Evolutionary conservation across 768 basidiomycete genomes (phyloP), one percentile per base, ranked within the genome.

Genomic region (Mycena maculata): DNA sequence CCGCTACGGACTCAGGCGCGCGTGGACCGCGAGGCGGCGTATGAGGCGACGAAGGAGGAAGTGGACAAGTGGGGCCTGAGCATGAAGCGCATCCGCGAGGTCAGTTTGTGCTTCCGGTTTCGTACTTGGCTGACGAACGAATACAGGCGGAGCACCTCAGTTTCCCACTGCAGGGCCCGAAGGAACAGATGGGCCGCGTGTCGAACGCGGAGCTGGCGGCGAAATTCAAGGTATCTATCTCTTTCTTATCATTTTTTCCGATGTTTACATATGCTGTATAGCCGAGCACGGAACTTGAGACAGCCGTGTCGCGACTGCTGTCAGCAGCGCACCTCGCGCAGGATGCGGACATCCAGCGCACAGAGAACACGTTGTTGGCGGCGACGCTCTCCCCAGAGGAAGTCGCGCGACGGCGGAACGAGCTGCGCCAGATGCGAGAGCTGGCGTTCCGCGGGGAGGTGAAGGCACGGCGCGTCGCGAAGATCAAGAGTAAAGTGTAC

Each of bases 401-500:
- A 74, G 92, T 98, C 42, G 88, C 89, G 5, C 86, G 89, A 8
- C 90, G 96, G 0, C 89, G 94, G 1, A 86, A 85, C 2, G 93
- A 95, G 72, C 86, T 99, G 13, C 88, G 93, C 38, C 88, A 89
- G 75, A 94, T 94, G 88, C 91, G 97, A 22, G 96, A 98, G 72
- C 85, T 98, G 42, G 91, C 95, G 83, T 98, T 97, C 81, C 90
- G 96, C 6, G 95, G 95, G 0, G 97, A 98, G 72, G 82, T 88
- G 38, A 96, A 97, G 76, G 93, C 95, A 20, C 92, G 92, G 74
- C 88, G 96, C 20, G 84, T 97, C 20, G 88, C 91, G 23, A 98
- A 96, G 81, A 99, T 99, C 80, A 99, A 99, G 83, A 94, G 92
- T 77, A 97, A 95, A 80, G 89, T 94, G 2, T 99, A 95, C 76